phyloP scores from a whole-genome alignment of 805 yeast genomes.

The Metschnikowia reukaufii region DNA sequence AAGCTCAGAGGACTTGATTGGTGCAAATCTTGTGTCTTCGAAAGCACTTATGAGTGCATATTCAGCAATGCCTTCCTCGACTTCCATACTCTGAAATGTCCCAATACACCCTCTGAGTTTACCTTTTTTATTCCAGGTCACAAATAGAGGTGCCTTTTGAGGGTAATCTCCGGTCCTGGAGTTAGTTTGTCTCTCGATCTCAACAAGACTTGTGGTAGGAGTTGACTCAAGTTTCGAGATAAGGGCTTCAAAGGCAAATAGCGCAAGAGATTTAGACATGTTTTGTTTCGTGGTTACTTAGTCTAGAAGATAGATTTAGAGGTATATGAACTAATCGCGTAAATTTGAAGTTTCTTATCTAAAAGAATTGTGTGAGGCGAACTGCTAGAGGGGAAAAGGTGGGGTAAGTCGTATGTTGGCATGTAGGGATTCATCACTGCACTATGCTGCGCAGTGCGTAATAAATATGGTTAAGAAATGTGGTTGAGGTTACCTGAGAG shows the following conservation, averaged over 20 bases:
- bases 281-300: too few species aligned
- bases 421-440: too few species aligned
- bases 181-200: slow-evolving; percentile 7
- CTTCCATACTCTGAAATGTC: slow-evolving; percentile 60
- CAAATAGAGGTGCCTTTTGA: slow-evolving; percentile 60
- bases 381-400: too few species aligned
- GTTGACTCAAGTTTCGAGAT: slow-evolving; percentile 19
- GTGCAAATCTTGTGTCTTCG: slow-evolving; percentile 74
- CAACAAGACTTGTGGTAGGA: slow-evolving; percentile 13
- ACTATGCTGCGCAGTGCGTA: too few species aligned
- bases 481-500: too few species aligned
- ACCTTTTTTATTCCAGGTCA: slow-evolving; percentile 72
- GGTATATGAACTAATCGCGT: neutral
- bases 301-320: neutral
- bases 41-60: slow-evolving; percentile 67
- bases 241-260: slow-evolving; percentile 38
- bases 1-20: slow-evolving; percentile 59
- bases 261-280: slow-evolving; percentile 41
- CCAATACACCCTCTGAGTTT: slow-evolving; percentile 91
- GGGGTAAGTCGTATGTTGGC: too few species aligned
- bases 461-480: too few species aligned
- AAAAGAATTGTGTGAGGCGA: neutral
- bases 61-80: slow-evolving; percentile 57
- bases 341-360: neutral
- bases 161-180: slow-evolving; percentile 15